These are phyloP conservation scores for Haematococcus sp. DNA, from an alignment of 139 green algal species.

Conservation along the genomic window DNA sequence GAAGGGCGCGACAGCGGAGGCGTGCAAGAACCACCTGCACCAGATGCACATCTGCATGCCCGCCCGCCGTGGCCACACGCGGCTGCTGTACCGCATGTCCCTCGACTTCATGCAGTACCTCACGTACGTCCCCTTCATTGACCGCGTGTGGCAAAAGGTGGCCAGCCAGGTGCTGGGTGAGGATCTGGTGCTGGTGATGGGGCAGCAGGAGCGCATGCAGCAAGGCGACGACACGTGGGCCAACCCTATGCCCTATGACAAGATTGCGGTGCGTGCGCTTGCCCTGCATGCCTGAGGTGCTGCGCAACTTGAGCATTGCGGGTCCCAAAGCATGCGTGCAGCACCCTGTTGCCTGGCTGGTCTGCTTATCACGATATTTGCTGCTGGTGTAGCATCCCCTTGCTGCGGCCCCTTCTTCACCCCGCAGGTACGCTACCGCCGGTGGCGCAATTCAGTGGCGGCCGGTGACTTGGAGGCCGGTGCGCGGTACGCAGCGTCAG, in stretches of 20 bases:
- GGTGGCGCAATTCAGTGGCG: slow-evolving; percentile 81
- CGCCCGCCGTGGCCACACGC: slow-evolving; percentile 74
- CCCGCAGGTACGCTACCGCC: slow-evolving; percentile 65
- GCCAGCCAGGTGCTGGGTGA: slow-evolving; percentile 89
- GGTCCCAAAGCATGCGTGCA: no score
- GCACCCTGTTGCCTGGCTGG: no score
- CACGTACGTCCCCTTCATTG: slow-evolving; percentile 80
- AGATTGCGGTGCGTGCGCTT: slow-evolving; percentile 77
- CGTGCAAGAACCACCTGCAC: slow-evolving; percentile 92
- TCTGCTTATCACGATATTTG: no score
- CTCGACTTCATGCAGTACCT: slow-evolving; percentile 94
- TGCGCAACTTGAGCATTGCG: no score
- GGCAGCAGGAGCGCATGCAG: slow-evolving; percentile 94
- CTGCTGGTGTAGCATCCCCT: no score
- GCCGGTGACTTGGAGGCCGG: slow-evolving; percentile 7
- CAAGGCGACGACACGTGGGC: slow-evolving; percentile 87
- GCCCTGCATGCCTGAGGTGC: no score
- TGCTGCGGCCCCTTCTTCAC: no score
- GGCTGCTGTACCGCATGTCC: slow-evolving; percentile 97
- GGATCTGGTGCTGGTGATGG: slow-evolving; percentile 92
- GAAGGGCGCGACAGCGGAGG: slow-evolving; percentile 54
- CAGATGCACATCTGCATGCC: slow-evolving; percentile 98
- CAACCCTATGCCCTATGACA: slow-evolving; percentile 95
- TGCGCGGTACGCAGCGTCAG: not conserved
- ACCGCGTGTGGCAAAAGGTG: slow-evolving; percentile 79